Conservation (phyloP, 768 basidiomycete genomes). For the Xanthoconium stramineum region DNA sequence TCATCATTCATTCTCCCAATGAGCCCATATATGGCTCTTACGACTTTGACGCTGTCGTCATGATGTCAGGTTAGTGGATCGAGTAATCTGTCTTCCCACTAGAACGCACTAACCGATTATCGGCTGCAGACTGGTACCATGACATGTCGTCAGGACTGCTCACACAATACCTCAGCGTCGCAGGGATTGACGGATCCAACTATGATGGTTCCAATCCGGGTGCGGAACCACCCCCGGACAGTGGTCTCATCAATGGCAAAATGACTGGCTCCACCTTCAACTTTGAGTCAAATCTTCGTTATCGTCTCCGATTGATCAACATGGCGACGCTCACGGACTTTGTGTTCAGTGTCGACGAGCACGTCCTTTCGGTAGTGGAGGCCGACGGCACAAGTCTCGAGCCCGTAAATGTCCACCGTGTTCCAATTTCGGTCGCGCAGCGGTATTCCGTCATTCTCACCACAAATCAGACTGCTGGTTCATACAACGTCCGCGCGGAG, state of each 20-base stretch:
- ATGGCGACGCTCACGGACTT: conserved; percentile 46
- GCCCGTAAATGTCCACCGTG: conserved; percentile 37
- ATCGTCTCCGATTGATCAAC: conserved; percentile 49
- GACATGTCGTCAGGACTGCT: conserved; percentile 29
- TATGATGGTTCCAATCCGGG: conserved; percentile 29
- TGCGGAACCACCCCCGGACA: conserved; percentile 39
- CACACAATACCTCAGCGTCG: conserved; percentile 27
- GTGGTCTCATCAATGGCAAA: conserved; percentile 35
- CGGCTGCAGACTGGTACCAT: conserved; percentile 32
- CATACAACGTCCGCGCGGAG: conserved; percentile 37
- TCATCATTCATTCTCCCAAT: conserved; percentile 43
- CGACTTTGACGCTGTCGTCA: conserved; percentile 39
- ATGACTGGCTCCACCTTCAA: conserved; percentile 25
- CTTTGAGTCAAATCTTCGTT: conserved; percentile 34
- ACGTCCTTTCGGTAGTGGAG: conserved; percentile 45
- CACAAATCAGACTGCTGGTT: conserved; percentile 37
- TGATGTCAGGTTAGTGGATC: conserved; percentile 31
- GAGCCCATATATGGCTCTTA: conserved; percentile 33
- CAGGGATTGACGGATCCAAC: conserved; percentile 28
- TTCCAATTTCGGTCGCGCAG: conserved; percentile 46
- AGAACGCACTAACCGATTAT: not conserved
- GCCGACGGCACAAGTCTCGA: conserved; percentile 45
- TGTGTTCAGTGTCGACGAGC: conserved; percentile 44
- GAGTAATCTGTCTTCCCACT: not conserved
- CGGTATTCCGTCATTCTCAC: conserved; percentile 47